Base-by-base conservation (phyloP, 2,329 filamentous ascomycete genomes). In the Sphaerulina musiva region DNA sequence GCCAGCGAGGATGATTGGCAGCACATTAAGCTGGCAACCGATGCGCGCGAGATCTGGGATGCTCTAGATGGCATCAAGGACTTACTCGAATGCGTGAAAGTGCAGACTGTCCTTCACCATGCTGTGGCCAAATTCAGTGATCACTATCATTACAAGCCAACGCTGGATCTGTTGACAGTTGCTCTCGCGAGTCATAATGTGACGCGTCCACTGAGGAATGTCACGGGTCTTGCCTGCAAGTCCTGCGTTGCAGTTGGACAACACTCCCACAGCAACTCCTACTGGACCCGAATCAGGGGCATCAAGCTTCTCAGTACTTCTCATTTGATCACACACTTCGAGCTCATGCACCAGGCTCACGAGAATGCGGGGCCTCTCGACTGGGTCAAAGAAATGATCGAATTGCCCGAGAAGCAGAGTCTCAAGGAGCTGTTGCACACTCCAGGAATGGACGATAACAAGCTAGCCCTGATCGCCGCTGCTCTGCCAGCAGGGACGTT, bases 91-190 rank as follows among this genome's bases (percentile, higher is more conserved):
- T 79, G 78, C 56, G 75, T 87, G 45, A 81, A 82, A 59, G 75
- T 87, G 12, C 80, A 80, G 56, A 62, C 82, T 45, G 74, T 87
- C 8, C 76, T 91, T 41, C 76, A 85, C 64, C 82, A 86, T 65
- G 71, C 83, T 48, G 75, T 79, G 53, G 76, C 77, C 51, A 76
- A 74, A 36, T 88, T 84, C 64, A 73, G 77, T 42, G 68, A 77
- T 12, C 75, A 74, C 46, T 88, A 84, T 66, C 72, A 72, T 12
- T 76, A 82, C 56, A 75, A 77, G 40, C 79, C 82, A 1, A 73
- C 78, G 7, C 65, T 90, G 34, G 70, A 80, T 77, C 53, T 83
- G 81, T 68, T 78, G 56, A 71, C 72, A 42, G 71, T 73, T 61
- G 74, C 73, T 41, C 64, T 77, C 55, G 70, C 69, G 31, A 73